These are phyloP conservation scores for Trichoderma asperelloides DNA, from an alignment of 495 filamentous ascomycete genomes.

Conservation along the genomic window DNA sequence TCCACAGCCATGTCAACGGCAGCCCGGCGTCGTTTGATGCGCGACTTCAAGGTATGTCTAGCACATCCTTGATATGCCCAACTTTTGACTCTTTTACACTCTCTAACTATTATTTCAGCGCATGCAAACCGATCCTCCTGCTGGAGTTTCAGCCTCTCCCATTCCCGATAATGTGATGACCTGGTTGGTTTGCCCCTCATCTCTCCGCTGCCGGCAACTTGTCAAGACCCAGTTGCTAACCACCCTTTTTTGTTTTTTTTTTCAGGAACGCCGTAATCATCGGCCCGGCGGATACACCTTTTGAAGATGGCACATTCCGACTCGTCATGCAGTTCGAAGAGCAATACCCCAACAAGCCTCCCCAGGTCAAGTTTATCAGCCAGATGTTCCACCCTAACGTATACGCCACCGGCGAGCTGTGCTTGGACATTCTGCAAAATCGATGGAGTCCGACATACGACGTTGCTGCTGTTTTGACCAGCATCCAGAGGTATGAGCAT, in stretches of 20 bases:
- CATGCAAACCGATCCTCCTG: conserved; percentile 98
- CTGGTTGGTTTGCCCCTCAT: conserved; percentile 52
- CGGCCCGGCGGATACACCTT: conserved; percentile 92
- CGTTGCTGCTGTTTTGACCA: conserved; percentile 92
- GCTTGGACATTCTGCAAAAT: conserved; percentile 95
- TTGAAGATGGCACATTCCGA: conserved; percentile 96
- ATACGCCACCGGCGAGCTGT: conserved; percentile 93
- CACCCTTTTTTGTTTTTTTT: background rate
- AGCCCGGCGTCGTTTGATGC: conserved; percentile 90
- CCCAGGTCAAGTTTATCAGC: conserved; percentile 95
- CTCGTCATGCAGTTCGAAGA: conserved; percentile 99
- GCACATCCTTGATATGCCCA: background rate
- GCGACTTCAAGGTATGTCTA: conserved; percentile 84
- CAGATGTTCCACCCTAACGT: conserved; percentile 99
- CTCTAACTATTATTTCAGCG: conserved; percentile 46
- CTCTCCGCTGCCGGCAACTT: background rate
- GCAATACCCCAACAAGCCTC: conserved; percentile 96
- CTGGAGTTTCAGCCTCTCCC: conserved; percentile 92
- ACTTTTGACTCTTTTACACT: background rate
- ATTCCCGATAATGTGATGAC: conserved; percentile 99
- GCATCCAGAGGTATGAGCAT: conserved; percentile 77
- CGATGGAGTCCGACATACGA: conserved; percentile 99
- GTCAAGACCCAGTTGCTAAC: background rate
- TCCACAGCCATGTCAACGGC: conserved; percentile 68
- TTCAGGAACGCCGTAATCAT: conserved; percentile 97